phyloP scores from a whole-genome alignment of 1,284 basidiomycete genomes.

The Ceratorhiza oryzae-sativae region DNA sequence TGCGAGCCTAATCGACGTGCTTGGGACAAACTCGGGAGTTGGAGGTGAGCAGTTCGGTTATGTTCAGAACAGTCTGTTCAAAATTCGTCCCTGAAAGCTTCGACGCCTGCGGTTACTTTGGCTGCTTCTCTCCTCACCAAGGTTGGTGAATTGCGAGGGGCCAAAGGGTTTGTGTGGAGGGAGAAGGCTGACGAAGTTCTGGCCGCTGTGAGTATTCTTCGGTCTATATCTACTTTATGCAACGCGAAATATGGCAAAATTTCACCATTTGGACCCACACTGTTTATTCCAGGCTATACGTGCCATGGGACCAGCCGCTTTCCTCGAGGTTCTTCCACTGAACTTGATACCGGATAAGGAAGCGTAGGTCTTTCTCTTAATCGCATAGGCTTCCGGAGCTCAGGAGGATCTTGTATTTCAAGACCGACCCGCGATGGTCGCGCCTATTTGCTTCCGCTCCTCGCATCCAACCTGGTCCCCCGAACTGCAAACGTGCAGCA shows the following conservation, averaged over 20 bases:
- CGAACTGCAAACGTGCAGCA: conserved; percentile 82
- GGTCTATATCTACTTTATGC: not conserved
- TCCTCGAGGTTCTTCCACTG: conserved; percentile 82
- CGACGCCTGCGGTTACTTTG: conserved; percentile 47
- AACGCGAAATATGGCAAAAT: not conserved
- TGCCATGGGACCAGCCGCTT: conserved; percentile 82
- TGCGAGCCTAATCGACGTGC: conserved; percentile 15
- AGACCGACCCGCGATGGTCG: conserved; percentile 54
- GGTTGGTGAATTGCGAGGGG: conserved; percentile 76
- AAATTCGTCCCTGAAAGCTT: not conserved
- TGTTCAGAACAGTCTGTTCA: not conserved
- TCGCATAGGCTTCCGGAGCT: conserved; percentile 18
- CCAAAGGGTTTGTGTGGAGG: conserved; percentile 89
- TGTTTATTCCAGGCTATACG: conserved; percentile 68
- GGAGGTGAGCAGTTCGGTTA: conserved; percentile 58
- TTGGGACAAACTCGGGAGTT: conserved; percentile 44
- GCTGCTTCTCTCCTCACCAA: conserved; percentile 63
- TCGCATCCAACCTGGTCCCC: conserved; percentile 60
- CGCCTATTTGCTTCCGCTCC: conserved; percentile 91
- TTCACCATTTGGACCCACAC: not conserved
- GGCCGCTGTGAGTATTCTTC: conserved; percentile 52
- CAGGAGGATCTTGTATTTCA: conserved; percentile 35
- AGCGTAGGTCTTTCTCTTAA: conserved; percentile 59
- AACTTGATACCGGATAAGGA: conserved; percentile 79
- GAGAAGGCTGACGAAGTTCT: conserved; percentile 86